Evolutionary conservation across 768 basidiomycete species (phyloP), one percentile per base, ranked within the genome.

Genomic region (Pisolithus sp.): DNA sequence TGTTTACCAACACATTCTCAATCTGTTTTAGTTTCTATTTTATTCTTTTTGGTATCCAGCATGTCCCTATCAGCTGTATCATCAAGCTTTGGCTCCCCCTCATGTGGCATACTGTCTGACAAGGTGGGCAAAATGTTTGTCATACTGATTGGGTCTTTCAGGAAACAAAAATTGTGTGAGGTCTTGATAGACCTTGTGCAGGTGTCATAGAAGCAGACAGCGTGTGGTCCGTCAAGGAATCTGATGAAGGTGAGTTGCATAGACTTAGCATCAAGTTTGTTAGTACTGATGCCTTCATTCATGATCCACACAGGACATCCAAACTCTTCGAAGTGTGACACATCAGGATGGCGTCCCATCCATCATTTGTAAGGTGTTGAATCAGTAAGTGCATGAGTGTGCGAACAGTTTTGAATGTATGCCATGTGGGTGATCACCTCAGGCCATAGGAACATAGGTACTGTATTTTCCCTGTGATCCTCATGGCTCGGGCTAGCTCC

Each of bases 361-460:
- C 40, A 41, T 6, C 7, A 2, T 21, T 20, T 7, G 9, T 41
- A n/a, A 1, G 40, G 40, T 7, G 40, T 41, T 3, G 7, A 1
- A 1, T 18, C 40, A 5, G 4, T 18, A 2, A 41, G 40, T 5
- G 9, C 21, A 5, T 23, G 40, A 1, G 18, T 41, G 20, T 41
- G 40, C n/a, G 18, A 41, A 7, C n/a, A 7, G 20, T 41, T 10
- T 40, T 51, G 0, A 1, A 30, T 3, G 3, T 30, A 30, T 9
- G 30, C 30, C 10, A 64, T 61, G 42, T 72, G 57, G 0, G 31
- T 6, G 10, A 65, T 52, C 0, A 65, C 69, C 24, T 71, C 62
- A n/a, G 64, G 64, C 71, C 73, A 74, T 8, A 68, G 51, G 18
- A 50, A 62, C 1, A 40, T 24, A 17, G 65, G 68, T 0, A 70